Percentiles rank a stretch among this genome's conserved stretches.
Evolutionary conservation across 2,329 filamentous ascomycete genomes (phyloP).

Genomic region (Chaetoscypha palmicola): DNA sequence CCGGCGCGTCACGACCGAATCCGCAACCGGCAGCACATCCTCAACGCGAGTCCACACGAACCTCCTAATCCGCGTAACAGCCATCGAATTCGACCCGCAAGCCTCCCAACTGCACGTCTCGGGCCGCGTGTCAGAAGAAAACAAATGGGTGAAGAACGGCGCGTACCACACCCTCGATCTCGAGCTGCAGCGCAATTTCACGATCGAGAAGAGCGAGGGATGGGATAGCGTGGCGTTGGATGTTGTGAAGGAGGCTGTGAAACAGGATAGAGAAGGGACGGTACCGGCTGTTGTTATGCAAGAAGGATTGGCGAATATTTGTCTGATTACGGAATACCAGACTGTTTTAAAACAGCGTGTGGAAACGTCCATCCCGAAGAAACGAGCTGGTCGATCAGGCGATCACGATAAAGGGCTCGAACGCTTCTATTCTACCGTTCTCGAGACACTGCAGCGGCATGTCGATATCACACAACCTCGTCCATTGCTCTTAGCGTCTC

Average conservation of each 20-base stretch:
- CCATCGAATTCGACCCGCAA: slow-evolving; percentile 62
- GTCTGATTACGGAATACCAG: slow-evolving; percentile 72
- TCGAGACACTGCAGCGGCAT: slow-evolving; percentile 68
- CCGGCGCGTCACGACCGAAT: slow-evolving; percentile 54
- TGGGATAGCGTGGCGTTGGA: slow-evolving; percentile 88
- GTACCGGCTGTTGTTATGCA: slow-evolving; percentile 91
- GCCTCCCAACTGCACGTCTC: slow-evolving; percentile 62
- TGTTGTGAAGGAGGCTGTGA: slow-evolving; percentile 70
- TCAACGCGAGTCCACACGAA: slow-evolving; percentile 58
- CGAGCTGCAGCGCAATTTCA: slow-evolving; percentile 81
- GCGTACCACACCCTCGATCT: slow-evolving; percentile 71
- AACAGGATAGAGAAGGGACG: slow-evolving; percentile 71
- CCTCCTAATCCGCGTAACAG: slow-evolving; percentile 58
- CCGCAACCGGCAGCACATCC: slow-evolving; percentile 51
- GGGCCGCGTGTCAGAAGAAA: slow-evolving; percentile 59
- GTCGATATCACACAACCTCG: slow-evolving; percentile 65
- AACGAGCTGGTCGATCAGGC: slow-evolving; percentile 52
- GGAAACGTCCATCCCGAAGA: slow-evolving; percentile 60
- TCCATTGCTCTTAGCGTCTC: slow-evolving; percentile 78
- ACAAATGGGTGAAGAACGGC: slow-evolving; percentile 59
- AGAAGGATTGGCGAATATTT: slow-evolving; percentile 77
- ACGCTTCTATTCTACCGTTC: slow-evolving; percentile 70
- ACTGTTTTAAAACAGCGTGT: slow-evolving; percentile 67
- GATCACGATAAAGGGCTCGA: slow-evolving; percentile 66
- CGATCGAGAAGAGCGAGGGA: slow-evolving; percentile 72